Evolutionary conservation across 2,329 filamentous ascomycete species (phyloP).

Genomic region (Pestalotiopsis fici): DNA sequence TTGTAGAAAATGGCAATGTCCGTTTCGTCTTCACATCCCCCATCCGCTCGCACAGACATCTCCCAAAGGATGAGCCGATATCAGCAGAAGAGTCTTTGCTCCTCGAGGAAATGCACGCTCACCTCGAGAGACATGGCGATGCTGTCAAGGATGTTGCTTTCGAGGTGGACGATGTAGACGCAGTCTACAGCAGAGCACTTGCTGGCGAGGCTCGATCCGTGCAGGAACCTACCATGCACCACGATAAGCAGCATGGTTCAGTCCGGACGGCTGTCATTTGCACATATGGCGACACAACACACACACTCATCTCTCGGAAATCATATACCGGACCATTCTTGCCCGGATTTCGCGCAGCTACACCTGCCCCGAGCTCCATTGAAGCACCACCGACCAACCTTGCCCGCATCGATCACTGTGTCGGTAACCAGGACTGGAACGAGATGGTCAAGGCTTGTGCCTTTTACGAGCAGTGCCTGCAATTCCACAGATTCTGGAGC

Average conservation of each 20-base stretch:
- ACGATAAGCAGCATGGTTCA: conserved; percentile 63
- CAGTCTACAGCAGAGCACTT: conserved; percentile 76
- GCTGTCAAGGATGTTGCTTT: conserved; percentile 95
- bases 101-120: conserved; percentile 75
- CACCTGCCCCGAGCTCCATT: conserved; percentile 35
- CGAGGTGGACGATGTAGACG: conserved; percentile 86
- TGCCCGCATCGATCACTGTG: conserved; percentile 88
- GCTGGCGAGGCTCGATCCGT: conserved; percentile 64
- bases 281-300: conserved; percentile 94
- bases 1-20: conserved; percentile 74
- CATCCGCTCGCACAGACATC: conserved; percentile 60
- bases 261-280: conserved; percentile 78
- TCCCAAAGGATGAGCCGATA: conserved; percentile 62
- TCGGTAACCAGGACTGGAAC: conserved; percentile 95
- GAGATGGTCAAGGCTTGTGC: conserved; percentile 71
- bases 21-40: conserved; percentile 86
- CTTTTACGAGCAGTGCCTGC: conserved; percentile 84
- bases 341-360: conserved; percentile 72
- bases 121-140: conserved; percentile 87
- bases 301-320: conserved; percentile 79
- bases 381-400: conserved; percentile 66
- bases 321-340: conserved; percentile 77
- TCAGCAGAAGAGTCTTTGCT: conserved; percentile 63
- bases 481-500: conserved; percentile 96
- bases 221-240: conserved; percentile 54